Percentiles rank a stretch among this genome's conserved stretches.
Evolutionary conservation across 1,284 basidiomycete species (phyloP).

Genomic region (Nidula niveotomentosa): DNA sequence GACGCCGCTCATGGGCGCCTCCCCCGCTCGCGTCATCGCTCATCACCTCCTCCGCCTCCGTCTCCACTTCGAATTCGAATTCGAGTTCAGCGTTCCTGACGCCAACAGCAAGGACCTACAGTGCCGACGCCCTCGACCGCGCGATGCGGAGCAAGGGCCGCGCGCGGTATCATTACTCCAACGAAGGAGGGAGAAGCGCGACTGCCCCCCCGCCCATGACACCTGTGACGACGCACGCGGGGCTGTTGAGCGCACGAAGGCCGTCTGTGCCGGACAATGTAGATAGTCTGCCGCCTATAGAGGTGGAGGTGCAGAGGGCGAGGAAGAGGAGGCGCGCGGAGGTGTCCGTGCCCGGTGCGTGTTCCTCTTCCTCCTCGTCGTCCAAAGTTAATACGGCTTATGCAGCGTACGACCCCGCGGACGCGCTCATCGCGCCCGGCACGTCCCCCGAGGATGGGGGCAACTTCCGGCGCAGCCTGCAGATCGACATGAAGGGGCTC

Average conservation of each 20-base stretch:
- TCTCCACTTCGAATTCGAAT: not conserved
- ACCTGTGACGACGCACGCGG: slow-evolving; percentile 3
- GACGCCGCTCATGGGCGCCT: too few relatives aligned
- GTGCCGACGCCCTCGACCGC: not conserved
- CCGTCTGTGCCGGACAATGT: slow-evolving; percentile 12
- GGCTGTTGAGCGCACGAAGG: slow-evolving; percentile 9
- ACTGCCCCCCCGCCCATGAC: slow-evolving; percentile 2
- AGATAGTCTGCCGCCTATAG: slow-evolving; percentile 1
- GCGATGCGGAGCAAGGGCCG: slow-evolving; percentile 3
- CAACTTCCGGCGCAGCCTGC: slow-evolving; percentile 54
- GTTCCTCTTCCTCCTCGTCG: too few relatives aligned
- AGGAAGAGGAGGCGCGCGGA: slow-evolving; percentile 11
- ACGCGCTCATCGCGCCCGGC: slow-evolving; percentile 18
- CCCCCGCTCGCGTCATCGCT: too few relatives aligned
- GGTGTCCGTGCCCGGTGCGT: too few relatives aligned
- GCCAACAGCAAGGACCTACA: not conserved
- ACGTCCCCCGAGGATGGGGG: slow-evolving; percentile 51
- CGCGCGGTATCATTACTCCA: not conserved
- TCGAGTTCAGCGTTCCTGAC: not conserved
- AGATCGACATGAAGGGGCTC: slow-evolving; percentile 76
- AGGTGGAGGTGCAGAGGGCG: not conserved
- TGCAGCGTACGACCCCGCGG: slow-evolving; percentile 9
- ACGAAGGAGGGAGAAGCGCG: too few relatives aligned
- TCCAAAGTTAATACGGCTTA: not conserved
- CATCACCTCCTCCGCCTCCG: not conserved